A percentile compares a stretch with the other conserved stretches of the same genome.
phyloP scores from a whole-genome alignment of 1,284 basidiomycete species.

The Puccinia triticina region DNA sequence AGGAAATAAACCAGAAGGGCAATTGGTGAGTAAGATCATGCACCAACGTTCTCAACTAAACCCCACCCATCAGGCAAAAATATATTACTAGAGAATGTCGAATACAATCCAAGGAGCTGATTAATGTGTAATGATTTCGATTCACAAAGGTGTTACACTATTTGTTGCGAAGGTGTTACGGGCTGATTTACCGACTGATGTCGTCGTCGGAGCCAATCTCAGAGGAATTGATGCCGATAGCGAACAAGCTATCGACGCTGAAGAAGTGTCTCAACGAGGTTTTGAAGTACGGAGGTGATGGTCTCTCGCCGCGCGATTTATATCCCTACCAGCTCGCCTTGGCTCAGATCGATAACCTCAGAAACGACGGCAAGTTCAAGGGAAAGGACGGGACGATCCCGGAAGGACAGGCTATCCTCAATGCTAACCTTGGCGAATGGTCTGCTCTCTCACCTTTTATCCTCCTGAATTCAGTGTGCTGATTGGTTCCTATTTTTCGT shows the following conservation, averaged over 20 bases:
- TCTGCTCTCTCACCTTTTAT: slow-evolving; percentile 55
- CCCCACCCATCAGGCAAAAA: not conserved
- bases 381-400: slow-evolving; percentile 77
- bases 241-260: slow-evolving; percentile 84
- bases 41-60: not conserved
- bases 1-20: slow-evolving; percentile 83
- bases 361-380: slow-evolving; percentile 89
- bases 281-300: slow-evolving; percentile 78
- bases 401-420: slow-evolving; percentile 94
- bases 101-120: not conserved
- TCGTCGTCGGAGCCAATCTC: slow-evolving; percentile 99
- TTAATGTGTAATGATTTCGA: not conserved
- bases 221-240: slow-evolving; percentile 93
- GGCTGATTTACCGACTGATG: slow-evolving; percentile 88
- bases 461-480: slow-evolving; percentile 50
- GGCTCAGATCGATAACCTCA: slow-evolving; percentile 90
- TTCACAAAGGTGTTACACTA: slow-evolving; percentile 78
- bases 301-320: slow-evolving; percentile 91
- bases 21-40: slow-evolving; percentile 70
- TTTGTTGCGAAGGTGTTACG: slow-evolving; percentile 90
- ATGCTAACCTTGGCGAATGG: slow-evolving; percentile 93
- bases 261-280: slow-evolving; percentile 98
- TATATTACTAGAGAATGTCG: not conserved
- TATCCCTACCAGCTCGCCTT: slow-evolving; percentile 81
- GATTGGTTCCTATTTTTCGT: not conserved